A percentile compares a stretch with the other conserved stretches of the same genome.
Conservation (phyloP, 495 filamentous ascomycete genomes). For the Cladorrhinum samala region DNA sequence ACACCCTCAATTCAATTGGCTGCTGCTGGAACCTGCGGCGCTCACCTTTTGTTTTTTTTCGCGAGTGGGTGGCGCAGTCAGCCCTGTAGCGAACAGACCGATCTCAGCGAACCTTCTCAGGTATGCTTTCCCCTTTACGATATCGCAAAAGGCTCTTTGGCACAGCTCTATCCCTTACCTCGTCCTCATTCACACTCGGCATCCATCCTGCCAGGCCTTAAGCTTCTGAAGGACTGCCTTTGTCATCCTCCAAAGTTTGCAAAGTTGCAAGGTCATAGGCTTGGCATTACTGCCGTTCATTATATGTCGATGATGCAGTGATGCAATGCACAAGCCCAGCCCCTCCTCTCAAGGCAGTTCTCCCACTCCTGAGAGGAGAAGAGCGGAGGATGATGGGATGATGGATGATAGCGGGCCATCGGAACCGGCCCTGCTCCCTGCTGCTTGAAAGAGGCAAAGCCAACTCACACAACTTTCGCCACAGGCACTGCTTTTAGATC, state of each 20-base stretch:
- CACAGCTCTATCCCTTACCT: no score
- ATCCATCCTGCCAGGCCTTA: no score
- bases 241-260: no score
- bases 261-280: background rate
- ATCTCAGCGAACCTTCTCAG: background rate
- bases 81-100: background rate
- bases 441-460: slow-evolving; percentile 4
- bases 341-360: background rate
- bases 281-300: background rate
- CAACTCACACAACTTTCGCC: slow-evolving; percentile 22
- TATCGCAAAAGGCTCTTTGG: no score
- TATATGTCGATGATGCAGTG: background rate
- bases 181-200: no score
- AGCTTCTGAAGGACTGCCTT: no score
- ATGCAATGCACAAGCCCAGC: slow-evolving; percentile 14
- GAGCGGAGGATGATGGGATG: slow-evolving; percentile 2
- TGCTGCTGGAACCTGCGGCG: background rate
- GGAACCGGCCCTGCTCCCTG: background rate
- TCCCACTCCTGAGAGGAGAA: slow-evolving; percentile 2
- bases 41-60: background rate
- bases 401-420: slow-evolving; percentile 5
- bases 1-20: background rate
- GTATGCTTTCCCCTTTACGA: no score
- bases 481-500: slow-evolving; percentile 11
- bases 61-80: background rate